A percentile compares a stretch with the other conserved stretches of the same genome.
These are phyloP conservation scores for Bruguiera sexangula DNA, from an alignment of 345 rosid genomes.

Conservation along the genomic window DNA sequence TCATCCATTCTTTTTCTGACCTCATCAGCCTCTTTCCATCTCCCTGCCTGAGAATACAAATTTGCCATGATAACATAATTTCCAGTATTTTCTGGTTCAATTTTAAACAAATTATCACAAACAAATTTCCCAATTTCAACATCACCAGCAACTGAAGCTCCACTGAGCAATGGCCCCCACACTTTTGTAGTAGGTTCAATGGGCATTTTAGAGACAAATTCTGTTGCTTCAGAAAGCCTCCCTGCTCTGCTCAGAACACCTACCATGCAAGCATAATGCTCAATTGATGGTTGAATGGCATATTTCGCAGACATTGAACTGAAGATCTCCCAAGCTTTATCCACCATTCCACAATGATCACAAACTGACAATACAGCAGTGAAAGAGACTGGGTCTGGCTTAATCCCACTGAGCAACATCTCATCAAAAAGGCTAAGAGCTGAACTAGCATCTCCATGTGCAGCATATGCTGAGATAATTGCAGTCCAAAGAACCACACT, in stretches of 20 bases:
- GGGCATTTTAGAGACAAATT: conserved; percentile 66
- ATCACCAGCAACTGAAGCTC: conserved; percentile 66
- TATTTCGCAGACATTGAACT: conserved; percentile 44
- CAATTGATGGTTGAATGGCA: conserved; percentile 51
- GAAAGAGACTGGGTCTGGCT: conserved; percentile 69
- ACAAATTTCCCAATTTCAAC: conserved; percentile 59
- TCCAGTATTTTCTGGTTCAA: conserved; percentile 77
- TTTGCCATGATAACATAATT: conserved; percentile 77
- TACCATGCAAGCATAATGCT: conserved; percentile 86
- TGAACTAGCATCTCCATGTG: conserved; percentile 61
- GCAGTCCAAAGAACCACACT: conserved; percentile 87
- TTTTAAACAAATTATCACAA: conserved; percentile 57
- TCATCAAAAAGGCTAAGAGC: conserved; percentile 49
- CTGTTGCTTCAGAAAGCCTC: conserved; percentile 65
- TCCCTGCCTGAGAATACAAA: conserved; percentile 69
- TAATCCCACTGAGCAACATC: conserved; percentile 50
- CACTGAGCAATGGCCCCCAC: conserved; percentile 85
- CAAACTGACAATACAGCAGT: conserved; percentile 74
- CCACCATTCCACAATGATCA: conserved; percentile 66
- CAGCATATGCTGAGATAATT: conserved; percentile 68
- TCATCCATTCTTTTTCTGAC: conserved; percentile 54
- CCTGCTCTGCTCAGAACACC: conserved; percentile 73
- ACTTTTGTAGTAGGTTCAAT: conserved; percentile 64
- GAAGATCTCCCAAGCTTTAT: conserved; percentile 55
- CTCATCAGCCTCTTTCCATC: conserved; percentile 77